Conservation (phyloP, 805 yeast genomes). For the Saccharomycopsis fibuligera region DNA sequence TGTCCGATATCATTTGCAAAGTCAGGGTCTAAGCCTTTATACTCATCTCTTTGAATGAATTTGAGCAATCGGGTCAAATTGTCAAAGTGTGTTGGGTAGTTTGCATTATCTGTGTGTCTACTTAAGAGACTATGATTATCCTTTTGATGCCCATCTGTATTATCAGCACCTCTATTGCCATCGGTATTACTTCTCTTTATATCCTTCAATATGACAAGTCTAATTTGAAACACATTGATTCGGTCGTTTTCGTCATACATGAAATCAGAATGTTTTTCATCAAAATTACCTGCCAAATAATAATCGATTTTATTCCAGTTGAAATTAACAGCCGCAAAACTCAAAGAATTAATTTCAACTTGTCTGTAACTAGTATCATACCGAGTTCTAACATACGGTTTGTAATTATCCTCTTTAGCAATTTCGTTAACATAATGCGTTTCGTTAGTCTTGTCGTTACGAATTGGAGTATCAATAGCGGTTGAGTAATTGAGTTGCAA, state of each 20-base stretch:
- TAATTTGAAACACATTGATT: slow-evolving; percentile 55
- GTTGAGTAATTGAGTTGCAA: no score
- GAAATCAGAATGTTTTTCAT: slow-evolving; percentile 45
- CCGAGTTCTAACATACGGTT: slow-evolving; percentile 65
- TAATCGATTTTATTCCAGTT: slow-evolving; percentile 95
- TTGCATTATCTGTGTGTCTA: neutral
- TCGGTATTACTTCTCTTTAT: neutral
- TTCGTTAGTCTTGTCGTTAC: neutral
- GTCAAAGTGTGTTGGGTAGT: slow-evolving; percentile 9
- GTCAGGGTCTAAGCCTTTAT: neutral
- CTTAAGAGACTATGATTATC: neutral
- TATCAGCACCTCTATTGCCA: neutral
- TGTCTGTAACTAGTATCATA: slow-evolving; percentile 62
- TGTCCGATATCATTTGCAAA: neutral
- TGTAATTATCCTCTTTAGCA: slow-evolving; percentile 26
- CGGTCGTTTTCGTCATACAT: slow-evolving; percentile 37
- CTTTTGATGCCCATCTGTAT: neutral
- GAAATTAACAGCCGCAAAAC: slow-evolving; percentile 44
- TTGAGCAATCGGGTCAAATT: slow-evolving; percentile 12
- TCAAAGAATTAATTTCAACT: slow-evolving; percentile 50
- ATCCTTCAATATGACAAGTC: slow-evolving; percentile 59
- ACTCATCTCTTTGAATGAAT: slow-evolving; percentile 13
- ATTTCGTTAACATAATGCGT: neutral
- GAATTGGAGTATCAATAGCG: neutral
- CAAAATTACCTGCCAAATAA: slow-evolving; percentile 75